Base-by-base conservation (phyloP, 148 eudicot genomes). In the Dianthus caryophyllus region DNA sequence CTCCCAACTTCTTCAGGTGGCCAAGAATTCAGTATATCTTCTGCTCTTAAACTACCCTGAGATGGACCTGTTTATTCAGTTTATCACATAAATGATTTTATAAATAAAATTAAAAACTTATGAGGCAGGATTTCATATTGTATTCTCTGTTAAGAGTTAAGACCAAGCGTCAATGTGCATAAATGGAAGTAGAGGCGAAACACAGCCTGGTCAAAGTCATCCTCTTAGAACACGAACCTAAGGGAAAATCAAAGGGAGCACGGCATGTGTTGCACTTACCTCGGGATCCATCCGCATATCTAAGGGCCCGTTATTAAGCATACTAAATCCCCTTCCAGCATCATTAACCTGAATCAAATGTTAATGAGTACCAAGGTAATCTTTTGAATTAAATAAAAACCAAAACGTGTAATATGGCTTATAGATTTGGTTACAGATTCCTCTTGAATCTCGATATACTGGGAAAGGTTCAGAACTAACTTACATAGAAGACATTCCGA, bases 401-500 rank as follows among this genome's bases (percentile, higher is more conserved):
- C 2, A 61, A 20, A 36, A 5, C 2, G 25, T 20, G 47, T 36
- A 0, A 44, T 11, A 24, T n/a, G n/a, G n/a, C n/a, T n/a, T n/a
- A n/a, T n/a, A n/a, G n/a, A n/a, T n/a, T n/a, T n/a, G n/a, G n/a
- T 9, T 15, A 20, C 46, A 24, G 14, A 25, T 53, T 54, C 13
- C 24, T 10, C 25, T 70, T 47, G 27, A 48, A n/a, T n/a, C n/a
- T n/a, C n/a, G 16, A 38, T 20, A 53, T 29, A 21, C 55, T 25
- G 49, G 1, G 41, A 55, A 30, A 6, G 52, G 49, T 17, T n/a
- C n/a, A n/a, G 47, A 58, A 53, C 72, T 75, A 61, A 90, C 98
- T 96, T 94, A 97, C 99, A 94, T 94, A 56, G 99, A 94, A 18
- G 99, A 94, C 93, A 94, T 90, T 63, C 99, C 98, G 67, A 94